A percentile compares a stretch with the other conserved stretches of the same genome.
phyloP scores from a whole-genome alignment of 441 rosid genomes.

The Kokia cookei region DNA sequence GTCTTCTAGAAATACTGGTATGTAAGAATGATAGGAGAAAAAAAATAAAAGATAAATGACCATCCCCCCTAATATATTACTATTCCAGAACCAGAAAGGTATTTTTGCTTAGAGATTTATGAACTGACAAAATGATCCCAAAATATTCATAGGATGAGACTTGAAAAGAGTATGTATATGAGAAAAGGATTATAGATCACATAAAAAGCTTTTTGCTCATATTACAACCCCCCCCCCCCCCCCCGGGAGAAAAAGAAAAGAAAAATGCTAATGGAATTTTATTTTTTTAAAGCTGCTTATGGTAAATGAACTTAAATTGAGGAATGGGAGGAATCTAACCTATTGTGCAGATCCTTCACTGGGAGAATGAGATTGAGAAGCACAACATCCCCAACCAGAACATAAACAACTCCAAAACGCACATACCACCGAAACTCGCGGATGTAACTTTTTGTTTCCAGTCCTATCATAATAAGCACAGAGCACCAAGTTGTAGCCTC shows the following conservation, averaged over 20 bases:
- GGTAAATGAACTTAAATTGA: neutral
- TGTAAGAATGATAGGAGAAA: neutral
- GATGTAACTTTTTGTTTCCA: conserved; percentile 79
- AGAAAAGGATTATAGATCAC: neutral
- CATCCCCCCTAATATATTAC: neutral
- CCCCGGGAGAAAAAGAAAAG: neutral
- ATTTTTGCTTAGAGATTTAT: neutral
- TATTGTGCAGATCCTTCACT: conserved; percentile 40
- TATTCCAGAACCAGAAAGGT: neutral
- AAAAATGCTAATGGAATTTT: neutral
- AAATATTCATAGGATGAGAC: neutral
- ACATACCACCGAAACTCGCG: conserved; percentile 87
- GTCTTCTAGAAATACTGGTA: neutral
- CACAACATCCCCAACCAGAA: conserved; percentile 78
- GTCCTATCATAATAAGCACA: conserved; percentile 63
- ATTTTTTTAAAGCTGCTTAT: neutral
- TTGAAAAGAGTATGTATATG: neutral
- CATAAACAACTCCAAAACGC: conserved; percentile 77
- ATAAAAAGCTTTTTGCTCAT: neutral
- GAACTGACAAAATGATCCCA: neutral
- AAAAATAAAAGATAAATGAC: neutral
- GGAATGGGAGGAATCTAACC: conserved; percentile 35
- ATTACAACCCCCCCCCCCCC: neutral
- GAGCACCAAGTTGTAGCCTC: conserved; percentile 83
- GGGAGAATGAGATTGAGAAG: conserved; percentile 64